Percentiles rank a stretch among this genome's conserved stretches.
Conservation (phyloP, 371 early-diverging fungal species). For the Haplosporangium sp. region DNA sequence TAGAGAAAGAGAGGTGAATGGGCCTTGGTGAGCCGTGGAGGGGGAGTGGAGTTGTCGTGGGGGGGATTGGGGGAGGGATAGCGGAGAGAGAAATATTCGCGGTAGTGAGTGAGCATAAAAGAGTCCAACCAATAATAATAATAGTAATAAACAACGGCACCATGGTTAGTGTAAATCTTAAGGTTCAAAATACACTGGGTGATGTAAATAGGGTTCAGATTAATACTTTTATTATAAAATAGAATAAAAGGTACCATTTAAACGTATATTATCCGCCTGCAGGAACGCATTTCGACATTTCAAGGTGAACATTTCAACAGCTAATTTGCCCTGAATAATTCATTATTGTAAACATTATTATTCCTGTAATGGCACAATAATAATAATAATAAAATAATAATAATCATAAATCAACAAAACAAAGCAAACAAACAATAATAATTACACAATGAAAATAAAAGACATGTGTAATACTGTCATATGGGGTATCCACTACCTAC, state of each 20-base stretch:
- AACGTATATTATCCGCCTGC: background rate
- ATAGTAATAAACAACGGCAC: background rate
- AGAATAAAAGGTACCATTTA: background rate
- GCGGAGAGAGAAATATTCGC: background rate
- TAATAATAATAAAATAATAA: background rate
- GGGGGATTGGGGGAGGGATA: background rate
- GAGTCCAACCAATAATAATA: background rate
- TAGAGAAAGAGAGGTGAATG: constrained; percentile 15
- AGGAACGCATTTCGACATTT: constrained; percentile 1
- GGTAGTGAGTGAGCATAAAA: background rate
- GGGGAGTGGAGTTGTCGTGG: background rate
- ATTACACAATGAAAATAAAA: background rate
- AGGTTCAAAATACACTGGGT: background rate
- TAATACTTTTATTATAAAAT: constrained; percentile 2
- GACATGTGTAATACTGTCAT: constrained; percentile 9
- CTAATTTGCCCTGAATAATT: background rate
- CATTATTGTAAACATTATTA: no score
- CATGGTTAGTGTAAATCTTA: background rate
- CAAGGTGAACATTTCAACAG: constrained; percentile 5
- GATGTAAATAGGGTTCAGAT: constrained; percentile 5
- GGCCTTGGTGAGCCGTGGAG: constrained; percentile 30
- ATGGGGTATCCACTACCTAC: background rate
- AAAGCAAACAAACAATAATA: background rate
- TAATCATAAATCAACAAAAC: background rate
- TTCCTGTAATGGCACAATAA: constrained; percentile 1